A percentile compares a stretch with the other conserved stretches of the same genome.
Evolutionary conservation across 1,139 yeast species (phyloP).

Genomic region (Zygosaccharomyces pseudobailii): DNA sequence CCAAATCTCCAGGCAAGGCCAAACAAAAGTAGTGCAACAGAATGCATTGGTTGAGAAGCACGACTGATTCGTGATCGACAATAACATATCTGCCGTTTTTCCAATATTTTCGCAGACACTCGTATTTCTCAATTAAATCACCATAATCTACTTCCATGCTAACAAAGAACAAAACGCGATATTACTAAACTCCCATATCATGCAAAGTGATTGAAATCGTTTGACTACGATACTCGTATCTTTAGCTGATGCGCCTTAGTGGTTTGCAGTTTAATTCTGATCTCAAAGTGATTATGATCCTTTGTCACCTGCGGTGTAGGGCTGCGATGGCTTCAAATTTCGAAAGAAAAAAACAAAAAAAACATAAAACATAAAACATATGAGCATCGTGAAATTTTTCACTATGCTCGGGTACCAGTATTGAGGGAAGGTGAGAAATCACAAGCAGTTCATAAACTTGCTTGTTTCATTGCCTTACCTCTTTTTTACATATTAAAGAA

Average conservation of each 20-base stretch:
- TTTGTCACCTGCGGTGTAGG: slow-evolving; percentile 1
- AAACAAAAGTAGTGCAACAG: neutral
- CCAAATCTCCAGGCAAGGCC: neutral
- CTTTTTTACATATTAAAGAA: neutral
- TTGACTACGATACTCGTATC: no score
- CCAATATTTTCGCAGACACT: neutral
- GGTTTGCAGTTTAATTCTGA: neutral
- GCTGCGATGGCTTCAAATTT: neutral
- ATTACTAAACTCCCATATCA: neutral
- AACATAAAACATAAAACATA: neutral
- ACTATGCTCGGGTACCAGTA: neutral
- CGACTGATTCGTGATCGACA: neutral
- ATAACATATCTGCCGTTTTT: neutral
- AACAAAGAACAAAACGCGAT: neutral
- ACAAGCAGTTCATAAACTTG: neutral
- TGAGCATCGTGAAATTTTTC: slow-evolving; percentile 4
- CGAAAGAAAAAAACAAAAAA: neutral
- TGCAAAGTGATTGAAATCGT: neutral
- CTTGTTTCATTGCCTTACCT: neutral
- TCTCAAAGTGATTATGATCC: neutral
- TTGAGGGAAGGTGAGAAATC: neutral
- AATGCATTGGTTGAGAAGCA: neutral
- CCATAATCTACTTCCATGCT: neutral
- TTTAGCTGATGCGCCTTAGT: no score
- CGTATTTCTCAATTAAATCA: neutral